Evolutionary conservation across 805 yeast genomes (phyloP).

Genomic region (Pichia insulana): DNA sequence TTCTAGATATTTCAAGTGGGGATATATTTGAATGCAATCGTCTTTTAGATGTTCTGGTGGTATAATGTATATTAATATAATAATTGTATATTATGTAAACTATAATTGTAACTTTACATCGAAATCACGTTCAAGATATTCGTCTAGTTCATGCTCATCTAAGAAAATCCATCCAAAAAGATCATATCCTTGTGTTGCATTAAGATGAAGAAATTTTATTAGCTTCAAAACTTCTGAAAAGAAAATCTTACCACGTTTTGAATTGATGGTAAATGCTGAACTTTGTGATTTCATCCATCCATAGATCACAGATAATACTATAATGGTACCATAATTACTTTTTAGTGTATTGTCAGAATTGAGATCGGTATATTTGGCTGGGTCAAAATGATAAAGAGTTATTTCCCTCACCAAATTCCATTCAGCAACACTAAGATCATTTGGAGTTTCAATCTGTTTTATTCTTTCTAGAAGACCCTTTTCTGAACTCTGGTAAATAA

Average conservation of each 20-base stretch:
- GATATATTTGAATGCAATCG: constrained; percentile 66
- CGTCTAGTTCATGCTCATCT: constrained; percentile 20
- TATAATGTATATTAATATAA: constrained; percentile 11
- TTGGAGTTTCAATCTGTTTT: constrained; percentile 1
- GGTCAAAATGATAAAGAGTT: constrained; percentile 9
- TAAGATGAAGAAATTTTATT: constrained; percentile 19
- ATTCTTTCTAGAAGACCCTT: neutral
- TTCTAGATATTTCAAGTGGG: constrained; percentile 55
- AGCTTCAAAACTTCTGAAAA: constrained; percentile 16
- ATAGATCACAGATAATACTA: constrained; percentile 18
- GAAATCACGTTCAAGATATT: constrained; percentile 12
- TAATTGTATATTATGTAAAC: too few species aligned
- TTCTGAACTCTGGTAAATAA: constrained; percentile 7
- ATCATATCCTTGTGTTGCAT: constrained; percentile 16
- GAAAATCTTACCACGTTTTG: constrained; percentile 13
- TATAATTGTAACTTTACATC: constrained; percentile 3
- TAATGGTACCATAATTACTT: constrained; percentile 16
- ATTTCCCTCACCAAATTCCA: constrained; percentile 12
- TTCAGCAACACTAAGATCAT: constrained; percentile 4
- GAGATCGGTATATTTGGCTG: constrained; percentile 8
- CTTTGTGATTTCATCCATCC: constrained; percentile 22
- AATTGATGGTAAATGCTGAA: constrained; percentile 8
- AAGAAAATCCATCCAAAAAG: constrained; percentile 24
- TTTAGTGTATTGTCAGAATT: constrained; percentile 4
- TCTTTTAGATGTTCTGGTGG: constrained; percentile 59